Conservation (phyloP, 2,329 filamentous ascomycete genomes). For the Aspergillus sclerotialis region DNA sequence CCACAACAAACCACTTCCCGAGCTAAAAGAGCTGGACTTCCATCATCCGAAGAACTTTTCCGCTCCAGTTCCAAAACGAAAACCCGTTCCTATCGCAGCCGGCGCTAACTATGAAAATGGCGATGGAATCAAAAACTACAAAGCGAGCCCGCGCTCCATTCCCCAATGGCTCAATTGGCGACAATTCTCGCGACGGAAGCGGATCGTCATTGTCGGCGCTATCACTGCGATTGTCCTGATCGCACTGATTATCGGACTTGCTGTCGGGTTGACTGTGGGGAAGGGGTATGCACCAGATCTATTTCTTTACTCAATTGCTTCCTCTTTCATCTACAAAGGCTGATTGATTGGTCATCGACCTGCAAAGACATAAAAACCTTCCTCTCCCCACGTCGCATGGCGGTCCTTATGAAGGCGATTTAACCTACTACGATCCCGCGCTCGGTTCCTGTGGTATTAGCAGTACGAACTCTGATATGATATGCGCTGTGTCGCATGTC, state of each 20-base stretch:
- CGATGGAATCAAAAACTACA: not conserved
- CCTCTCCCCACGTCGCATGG: conserved; percentile 29
- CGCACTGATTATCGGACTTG: conserved; percentile 17
- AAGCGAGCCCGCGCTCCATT: not conserved
- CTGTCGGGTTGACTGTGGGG: conserved; percentile 17
- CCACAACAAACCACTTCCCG: conserved; percentile 2
- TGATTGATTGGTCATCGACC: not conserved
- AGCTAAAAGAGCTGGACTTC: not conserved
- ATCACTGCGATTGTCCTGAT: conserved; percentile 8
- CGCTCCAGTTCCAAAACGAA: conserved; percentile 2
- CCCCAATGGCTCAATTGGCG: conserved; percentile 7
- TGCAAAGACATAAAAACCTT: conserved; percentile 10
- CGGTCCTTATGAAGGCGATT: conserved; percentile 53
- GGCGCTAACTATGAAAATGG: not conserved
- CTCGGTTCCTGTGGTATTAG: conserved; percentile 64
- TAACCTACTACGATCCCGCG: conserved; percentile 62
- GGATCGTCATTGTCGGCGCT: conserved; percentile 11
- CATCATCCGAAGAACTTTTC: not conserved
- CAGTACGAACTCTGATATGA: conserved; percentile 48
- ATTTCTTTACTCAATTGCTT: not conserved
- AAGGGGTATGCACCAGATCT: conserved; percentile 8
- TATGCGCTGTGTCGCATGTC: conserved; percentile 61
- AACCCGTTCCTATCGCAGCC: conserved; percentile 1
- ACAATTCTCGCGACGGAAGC: conserved; percentile 9
- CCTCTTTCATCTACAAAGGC: not conserved